These are phyloP conservation scores for Boletus eberwhitei DNA, from an alignment of 768 basidiomycete genomes.

Conservation along the genomic window DNA sequence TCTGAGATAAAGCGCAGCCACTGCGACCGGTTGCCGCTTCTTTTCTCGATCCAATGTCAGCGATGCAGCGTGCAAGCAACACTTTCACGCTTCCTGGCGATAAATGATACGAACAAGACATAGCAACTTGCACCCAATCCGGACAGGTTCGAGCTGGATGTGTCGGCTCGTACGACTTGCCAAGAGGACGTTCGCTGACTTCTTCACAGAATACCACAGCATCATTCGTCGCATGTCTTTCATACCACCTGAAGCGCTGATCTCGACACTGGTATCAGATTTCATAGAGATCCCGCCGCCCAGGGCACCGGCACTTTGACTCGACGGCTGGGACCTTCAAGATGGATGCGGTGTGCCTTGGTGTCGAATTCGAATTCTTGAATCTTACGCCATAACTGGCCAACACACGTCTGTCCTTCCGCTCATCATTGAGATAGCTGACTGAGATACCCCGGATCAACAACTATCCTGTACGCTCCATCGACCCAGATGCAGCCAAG, in stretches of 20 bases:
- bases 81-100: slow-evolving; percentile 4
- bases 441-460: neutral
- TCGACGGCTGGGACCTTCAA: neutral
- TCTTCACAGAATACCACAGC: slow-evolving; percentile 15
- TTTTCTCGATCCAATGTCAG: slow-evolving; percentile 11
- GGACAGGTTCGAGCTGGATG: neutral
- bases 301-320: neutral
- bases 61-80: slow-evolving; percentile 10
- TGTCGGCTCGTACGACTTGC: slow-evolving; percentile 17
- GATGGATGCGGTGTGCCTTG: neutral
- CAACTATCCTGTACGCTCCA: neutral
- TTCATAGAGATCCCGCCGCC: neutral
- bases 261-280: slow-evolving; percentile 11
- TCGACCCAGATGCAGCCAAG: neutral
- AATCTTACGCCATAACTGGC: neutral
- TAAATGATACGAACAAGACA: slow-evolving; percentile 4
- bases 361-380: neutral
- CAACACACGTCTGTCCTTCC: neutral
- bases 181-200: neutral
- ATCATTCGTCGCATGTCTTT: neutral
- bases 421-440: neutral
- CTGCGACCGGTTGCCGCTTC: slow-evolving; percentile 25
- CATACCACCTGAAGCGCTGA: neutral
- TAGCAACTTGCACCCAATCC: slow-evolving; percentile 4
- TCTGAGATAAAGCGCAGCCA: slow-evolving; percentile 8